Conservation (phyloP, 2,329 filamentous ascomycete species). For the Sporothrix pseudoabietina region DNA sequence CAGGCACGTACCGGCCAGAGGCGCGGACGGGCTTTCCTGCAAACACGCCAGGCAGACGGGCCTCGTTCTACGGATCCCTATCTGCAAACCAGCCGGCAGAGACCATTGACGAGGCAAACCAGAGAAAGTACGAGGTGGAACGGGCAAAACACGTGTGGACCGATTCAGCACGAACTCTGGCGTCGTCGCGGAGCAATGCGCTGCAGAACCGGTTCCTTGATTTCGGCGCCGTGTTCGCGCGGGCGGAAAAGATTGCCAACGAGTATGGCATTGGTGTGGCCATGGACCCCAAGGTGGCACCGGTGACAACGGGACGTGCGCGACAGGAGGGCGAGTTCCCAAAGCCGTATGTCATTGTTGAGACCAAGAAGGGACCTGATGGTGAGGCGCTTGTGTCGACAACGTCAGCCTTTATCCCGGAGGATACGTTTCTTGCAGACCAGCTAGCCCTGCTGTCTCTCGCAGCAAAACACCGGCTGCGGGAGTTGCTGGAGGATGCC, state of each 20-base stretch:
- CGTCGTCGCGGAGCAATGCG: constrained; percentile 65
- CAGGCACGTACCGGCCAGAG: constrained; percentile 49
- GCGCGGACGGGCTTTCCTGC: constrained; percentile 57
- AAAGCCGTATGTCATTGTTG: constrained; percentile 56
- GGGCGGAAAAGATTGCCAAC: constrained; percentile 58
- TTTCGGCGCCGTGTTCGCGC: constrained; percentile 62
- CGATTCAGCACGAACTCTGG: constrained; percentile 64
- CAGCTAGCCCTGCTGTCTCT: constrained; percentile 82
- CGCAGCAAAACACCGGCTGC: constrained; percentile 76
- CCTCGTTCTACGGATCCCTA: constrained; percentile 65
- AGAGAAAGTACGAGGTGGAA: constrained; percentile 67
- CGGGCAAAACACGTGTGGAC: constrained; percentile 67
- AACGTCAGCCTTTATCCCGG: constrained; percentile 69
- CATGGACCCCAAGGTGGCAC: constrained; percentile 55
- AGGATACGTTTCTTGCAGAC: constrained; percentile 75
- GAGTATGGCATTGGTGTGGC: constrained; percentile 61
- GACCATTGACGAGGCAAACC: constrained; percentile 48
- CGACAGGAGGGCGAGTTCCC: constrained; percentile 53
- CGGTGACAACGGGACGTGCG: constrained; percentile 51
- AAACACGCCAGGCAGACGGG: constrained; percentile 57
- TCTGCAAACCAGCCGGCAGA: constrained; percentile 65
- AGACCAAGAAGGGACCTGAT: constrained; percentile 61
- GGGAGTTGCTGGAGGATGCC: constrained; percentile 76
- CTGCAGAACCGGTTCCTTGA: constrained; percentile 73
- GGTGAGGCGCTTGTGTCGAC: constrained; percentile 63